Evolutionary conservation across 345 rosid species (phyloP).

Genomic region (Lumnitzera littorea): DNA sequence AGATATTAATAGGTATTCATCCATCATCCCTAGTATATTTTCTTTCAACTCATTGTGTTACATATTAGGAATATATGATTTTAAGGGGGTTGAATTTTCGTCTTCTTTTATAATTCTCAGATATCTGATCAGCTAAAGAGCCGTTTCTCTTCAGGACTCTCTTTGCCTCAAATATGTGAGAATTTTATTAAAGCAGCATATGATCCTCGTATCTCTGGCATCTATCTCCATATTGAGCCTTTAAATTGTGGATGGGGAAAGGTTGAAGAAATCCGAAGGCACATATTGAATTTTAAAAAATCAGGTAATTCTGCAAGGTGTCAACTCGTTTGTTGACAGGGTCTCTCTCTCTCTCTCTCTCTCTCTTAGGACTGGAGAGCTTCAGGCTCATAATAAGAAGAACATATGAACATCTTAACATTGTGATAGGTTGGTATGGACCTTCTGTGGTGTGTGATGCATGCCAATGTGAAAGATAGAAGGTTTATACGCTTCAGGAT

Average conservation of each 20-base stretch:
- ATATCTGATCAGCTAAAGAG: slow-evolving; percentile 93
- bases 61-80: not conserved
- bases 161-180: slow-evolving; percentile 82
- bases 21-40: not conserved
- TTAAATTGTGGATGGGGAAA: slow-evolving; percentile 93
- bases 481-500: too few relatives aligned
- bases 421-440: too few relatives aligned
- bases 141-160: slow-evolving; percentile 78
- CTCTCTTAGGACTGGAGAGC: too few relatives aligned
- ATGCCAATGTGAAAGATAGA: too few relatives aligned
- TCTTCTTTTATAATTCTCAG: slow-evolving; percentile 34
- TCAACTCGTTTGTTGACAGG: not conserved
- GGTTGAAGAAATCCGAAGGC: slow-evolving; percentile 85
- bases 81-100: slow-evolving; percentile 7
- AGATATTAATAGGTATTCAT: not conserved
- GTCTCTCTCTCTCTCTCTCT: too few relatives aligned
- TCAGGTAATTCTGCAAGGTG: slow-evolving; percentile 43
- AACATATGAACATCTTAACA: too few relatives aligned
- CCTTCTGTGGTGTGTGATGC: too few relatives aligned
- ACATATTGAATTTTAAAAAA: slow-evolving; percentile 77
- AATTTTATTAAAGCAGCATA: slow-evolving; percentile 83
- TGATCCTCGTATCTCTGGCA: slow-evolving; percentile 88
- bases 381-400: too few relatives aligned
- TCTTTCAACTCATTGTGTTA: not conserved
- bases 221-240: slow-evolving; percentile 82